These are phyloP conservation scores for Zygoascus tannicola DNA, from an alignment of 805 yeast species.

Conservation along the genomic window DNA sequence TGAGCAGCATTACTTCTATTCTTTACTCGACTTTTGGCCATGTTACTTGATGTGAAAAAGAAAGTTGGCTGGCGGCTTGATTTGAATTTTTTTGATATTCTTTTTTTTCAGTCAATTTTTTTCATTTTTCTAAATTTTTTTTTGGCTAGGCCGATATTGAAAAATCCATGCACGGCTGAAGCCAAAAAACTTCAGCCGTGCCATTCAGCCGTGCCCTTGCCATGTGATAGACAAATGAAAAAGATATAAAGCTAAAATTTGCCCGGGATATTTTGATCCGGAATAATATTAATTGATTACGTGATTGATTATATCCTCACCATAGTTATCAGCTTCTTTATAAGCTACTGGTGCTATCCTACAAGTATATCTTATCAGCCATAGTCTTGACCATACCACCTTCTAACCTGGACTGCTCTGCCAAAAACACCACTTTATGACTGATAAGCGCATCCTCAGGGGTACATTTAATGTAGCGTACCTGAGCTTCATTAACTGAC, in stretches of 20 bases:
- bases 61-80: no score
- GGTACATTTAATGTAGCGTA: constrained; percentile 16
- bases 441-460: constrained; percentile 19
- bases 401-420: constrained; percentile 18
- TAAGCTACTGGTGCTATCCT: not conserved
- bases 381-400: constrained; percentile 6
- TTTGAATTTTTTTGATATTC: no score
- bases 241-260: not conserved
- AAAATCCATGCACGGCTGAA: not conserved
- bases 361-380: constrained; percentile 2
- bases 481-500: constrained; percentile 16
- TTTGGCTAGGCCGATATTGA: not conserved
- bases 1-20: constrained; percentile 7
- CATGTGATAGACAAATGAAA: not conserved
- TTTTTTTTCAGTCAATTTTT: no score
- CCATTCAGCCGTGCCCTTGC: not conserved
- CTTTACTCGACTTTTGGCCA: constrained; percentile 7
- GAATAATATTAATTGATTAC: not conserved
- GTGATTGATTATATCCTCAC: no score
- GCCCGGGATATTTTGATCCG: not conserved
- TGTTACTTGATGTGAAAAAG: no score
- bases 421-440: constrained; percentile 21
- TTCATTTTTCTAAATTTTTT: no score
- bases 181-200: constrained; percentile 3
- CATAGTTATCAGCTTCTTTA: not conserved